Percentiles rank a stretch among this genome's conserved stretches.
Conservation (phyloP, 345 rosid genomes). For the Rubroshorea leprosula region DNA sequence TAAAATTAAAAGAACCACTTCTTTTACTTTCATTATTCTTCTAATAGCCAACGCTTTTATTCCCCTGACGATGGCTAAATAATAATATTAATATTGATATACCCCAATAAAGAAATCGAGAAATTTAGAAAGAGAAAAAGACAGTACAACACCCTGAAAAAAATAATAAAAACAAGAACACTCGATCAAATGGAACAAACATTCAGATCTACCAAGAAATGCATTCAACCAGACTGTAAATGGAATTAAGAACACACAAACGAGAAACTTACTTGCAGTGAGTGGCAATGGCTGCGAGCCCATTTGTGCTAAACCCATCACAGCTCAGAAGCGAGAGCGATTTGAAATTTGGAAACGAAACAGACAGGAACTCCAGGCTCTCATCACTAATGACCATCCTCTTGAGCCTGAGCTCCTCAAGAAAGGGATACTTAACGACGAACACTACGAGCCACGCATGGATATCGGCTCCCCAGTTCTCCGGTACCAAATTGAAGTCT, state of each 20-base stretch:
- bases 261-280: conserved; percentile 52
- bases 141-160: too few relatives aligned
- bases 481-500: conserved; percentile 62
- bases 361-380: conserved; percentile 50
- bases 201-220: neutral
- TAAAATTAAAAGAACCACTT: conserved; percentile 7
- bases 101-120: too few relatives aligned
- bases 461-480: conserved; percentile 64
- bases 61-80: neutral
- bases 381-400: conserved; percentile 62
- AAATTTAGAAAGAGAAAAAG: too few relatives aligned
- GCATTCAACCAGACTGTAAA: neutral
- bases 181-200: too few relatives aligned
- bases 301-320: conserved; percentile 64
- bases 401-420: conserved; percentile 61
- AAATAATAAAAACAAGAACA: neutral
- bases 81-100: too few relatives aligned
- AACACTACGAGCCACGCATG: conserved; percentile 52
- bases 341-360: conserved; percentile 40
- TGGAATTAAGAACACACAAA: too few relatives aligned
- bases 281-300: conserved; percentile 49
- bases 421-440: conserved; percentile 40
- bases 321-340: conserved; percentile 54
- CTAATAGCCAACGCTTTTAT: neutral
- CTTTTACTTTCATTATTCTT: neutral